These are phyloP conservation scores for Phialocephala sp. DNA, from an alignment of 2,329 filamentous ascomycete genomes.

Conservation along the genomic window DNA sequence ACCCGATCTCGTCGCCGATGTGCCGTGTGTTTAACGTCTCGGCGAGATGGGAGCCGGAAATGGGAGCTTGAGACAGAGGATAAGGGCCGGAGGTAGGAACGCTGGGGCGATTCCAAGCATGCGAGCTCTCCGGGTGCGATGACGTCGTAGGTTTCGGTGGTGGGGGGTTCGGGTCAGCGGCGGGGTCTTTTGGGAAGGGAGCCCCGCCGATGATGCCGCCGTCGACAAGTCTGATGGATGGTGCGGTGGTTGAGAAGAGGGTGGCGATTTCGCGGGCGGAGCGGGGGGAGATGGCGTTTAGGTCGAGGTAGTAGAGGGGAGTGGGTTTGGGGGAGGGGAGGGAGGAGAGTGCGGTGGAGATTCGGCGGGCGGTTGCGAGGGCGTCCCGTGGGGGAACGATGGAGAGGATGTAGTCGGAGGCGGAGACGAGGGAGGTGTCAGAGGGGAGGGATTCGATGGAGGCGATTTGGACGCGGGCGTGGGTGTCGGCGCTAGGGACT, in stretches of 20 bases:
- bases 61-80: constrained; percentile 47
- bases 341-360: constrained; percentile 46
- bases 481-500: constrained; percentile 50
- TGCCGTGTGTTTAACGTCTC: constrained; percentile 54
- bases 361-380: constrained; percentile 60
- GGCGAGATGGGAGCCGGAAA: constrained; percentile 49
- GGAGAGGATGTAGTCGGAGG: constrained; percentile 66
- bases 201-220: constrained; percentile 62
- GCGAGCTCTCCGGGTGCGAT: background rate
- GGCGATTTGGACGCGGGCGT: constrained; percentile 57
- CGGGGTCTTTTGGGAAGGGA: constrained; percentile 13
- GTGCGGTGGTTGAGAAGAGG: constrained; percentile 47
- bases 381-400: constrained; percentile 72
- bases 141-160: constrained; percentile 5
- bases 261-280: constrained; percentile 52
- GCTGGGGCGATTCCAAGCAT: constrained; percentile 31
- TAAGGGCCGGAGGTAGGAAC: constrained; percentile 58
- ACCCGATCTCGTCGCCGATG: constrained; percentile 56
- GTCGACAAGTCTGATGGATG: constrained; percentile 56
- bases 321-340: constrained; percentile 35
- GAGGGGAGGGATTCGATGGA: constrained; percentile 61
- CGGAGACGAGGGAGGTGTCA: constrained; percentile 60
- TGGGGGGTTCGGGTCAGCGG: background rate
- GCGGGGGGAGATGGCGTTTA: constrained; percentile 69
- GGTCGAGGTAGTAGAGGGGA: constrained; percentile 65